These are phyloP conservation scores for Starmerella apicola DNA, from an alignment of 805 yeast genomes.

Conservation along the genomic window DNA sequence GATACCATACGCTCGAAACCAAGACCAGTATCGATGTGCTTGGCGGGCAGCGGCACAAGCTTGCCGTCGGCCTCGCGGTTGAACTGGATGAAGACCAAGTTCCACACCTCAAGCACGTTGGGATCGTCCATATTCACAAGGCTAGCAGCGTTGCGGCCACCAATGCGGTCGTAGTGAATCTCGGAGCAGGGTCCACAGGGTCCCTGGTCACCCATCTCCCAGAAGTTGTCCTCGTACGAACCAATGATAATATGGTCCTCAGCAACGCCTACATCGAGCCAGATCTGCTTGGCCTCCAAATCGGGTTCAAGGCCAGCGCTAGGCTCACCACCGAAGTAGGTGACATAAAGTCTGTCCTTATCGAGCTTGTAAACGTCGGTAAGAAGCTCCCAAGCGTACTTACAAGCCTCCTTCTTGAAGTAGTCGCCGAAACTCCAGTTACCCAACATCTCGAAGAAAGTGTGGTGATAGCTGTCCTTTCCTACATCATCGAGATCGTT, in stretches of 20 bases:
- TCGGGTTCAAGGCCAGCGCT: slow-evolving; percentile 79
- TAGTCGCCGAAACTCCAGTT: slow-evolving; percentile 99
- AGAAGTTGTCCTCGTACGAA: slow-evolving; percentile 78
- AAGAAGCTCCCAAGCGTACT: slow-evolving; percentile 80
- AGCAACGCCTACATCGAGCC: slow-evolving; percentile 79
- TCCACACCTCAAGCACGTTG: slow-evolving; percentile 95
- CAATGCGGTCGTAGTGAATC: slow-evolving; percentile 94
- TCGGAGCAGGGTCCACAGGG: slow-evolving; percentile 99
- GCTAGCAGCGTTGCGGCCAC: slow-evolving; percentile 88
- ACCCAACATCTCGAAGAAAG: slow-evolving; percentile 98
- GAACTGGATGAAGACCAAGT: slow-evolving; percentile 90
- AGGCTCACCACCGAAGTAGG: slow-evolving; percentile 91
- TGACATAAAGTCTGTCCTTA: slow-evolving; percentile 73
- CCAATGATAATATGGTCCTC: slow-evolving; percentile 94
- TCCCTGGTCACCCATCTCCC: slow-evolving; percentile 99
- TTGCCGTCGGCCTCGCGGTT: slow-evolving; percentile 85
- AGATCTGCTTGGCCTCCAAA: slow-evolving; percentile 76
- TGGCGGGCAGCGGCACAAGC: slow-evolving; percentile 74
- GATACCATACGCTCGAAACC: slow-evolving; percentile 97
- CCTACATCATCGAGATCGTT: slow-evolving; percentile 96
- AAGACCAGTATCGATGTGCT: slow-evolving; percentile 97
- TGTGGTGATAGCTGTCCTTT: slow-evolving; percentile 93
- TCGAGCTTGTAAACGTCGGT: slow-evolving; percentile 75
- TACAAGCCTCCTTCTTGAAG: slow-evolving; percentile 87
- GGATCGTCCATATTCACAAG: slow-evolving; percentile 97